These are phyloP conservation scores for Oidiodendron maius DNA, from an alignment of 495 filamentous ascomycete genomes.

Conservation along the genomic window DNA sequence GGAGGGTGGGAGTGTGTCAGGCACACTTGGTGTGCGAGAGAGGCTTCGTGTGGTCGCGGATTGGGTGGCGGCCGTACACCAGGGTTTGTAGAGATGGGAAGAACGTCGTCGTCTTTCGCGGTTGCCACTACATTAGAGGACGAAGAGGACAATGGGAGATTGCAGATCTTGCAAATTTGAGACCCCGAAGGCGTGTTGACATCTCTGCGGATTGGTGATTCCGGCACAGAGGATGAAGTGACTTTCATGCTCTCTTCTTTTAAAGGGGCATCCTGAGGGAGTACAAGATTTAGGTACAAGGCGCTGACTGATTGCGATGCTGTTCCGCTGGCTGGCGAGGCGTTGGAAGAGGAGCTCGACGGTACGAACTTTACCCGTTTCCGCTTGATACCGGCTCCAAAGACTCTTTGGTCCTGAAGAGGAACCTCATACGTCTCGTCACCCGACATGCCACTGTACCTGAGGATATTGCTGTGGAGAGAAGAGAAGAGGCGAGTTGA, in stretches of 20 bases:
- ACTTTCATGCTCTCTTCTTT: constrained; percentile 7
- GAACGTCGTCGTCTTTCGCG: not conserved
- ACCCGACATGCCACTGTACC: constrained; percentile 13
- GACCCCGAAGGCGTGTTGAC: not conserved
- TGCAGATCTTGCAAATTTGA: constrained; percentile 51
- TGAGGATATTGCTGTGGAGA: constrained; percentile 1
- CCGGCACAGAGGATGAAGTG: constrained; percentile 18
- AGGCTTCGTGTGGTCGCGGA: constrained; percentile 54
- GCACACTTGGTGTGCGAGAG: constrained; percentile 76
- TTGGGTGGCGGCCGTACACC: not conserved
- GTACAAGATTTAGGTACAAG: constrained; percentile 67
- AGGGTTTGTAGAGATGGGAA: not conserved
- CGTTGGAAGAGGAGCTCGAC: constrained; percentile 36
- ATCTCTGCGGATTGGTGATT: not conserved
- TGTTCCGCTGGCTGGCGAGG: constrained; percentile 37
- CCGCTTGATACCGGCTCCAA: constrained; percentile 70
- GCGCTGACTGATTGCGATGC: constrained; percentile 46
- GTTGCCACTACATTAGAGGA: not conserved
- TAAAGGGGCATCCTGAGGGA: constrained; percentile 31
- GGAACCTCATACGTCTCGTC: constrained; percentile 41
- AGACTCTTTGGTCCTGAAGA: constrained; percentile 66
- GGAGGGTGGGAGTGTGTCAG: constrained; percentile 79
- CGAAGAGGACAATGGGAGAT: constrained; percentile 39
- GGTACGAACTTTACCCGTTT: constrained; percentile 79
- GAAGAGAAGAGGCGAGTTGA: not conserved